These are phyloP conservation scores for Phoma herbarum DNA, from an alignment of 2,329 filamentous ascomycete species.

Conservation along the genomic window DNA sequence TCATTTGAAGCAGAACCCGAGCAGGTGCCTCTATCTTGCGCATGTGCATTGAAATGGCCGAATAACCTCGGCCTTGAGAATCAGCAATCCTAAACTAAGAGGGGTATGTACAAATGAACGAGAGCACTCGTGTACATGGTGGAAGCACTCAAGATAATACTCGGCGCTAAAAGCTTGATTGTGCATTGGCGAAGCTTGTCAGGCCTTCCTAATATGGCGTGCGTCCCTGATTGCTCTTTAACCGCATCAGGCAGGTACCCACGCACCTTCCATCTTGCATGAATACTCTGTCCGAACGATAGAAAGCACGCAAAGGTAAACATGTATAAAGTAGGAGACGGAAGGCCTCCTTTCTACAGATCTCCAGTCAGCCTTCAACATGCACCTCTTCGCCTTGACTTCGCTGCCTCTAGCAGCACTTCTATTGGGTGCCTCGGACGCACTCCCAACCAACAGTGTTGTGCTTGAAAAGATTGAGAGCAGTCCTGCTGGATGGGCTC, in stretches of 20 bases:
- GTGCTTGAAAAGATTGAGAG: constrained; percentile 27
- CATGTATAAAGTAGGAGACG: background rate
- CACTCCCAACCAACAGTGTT: constrained; percentile 27
- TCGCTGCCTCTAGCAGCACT: constrained; percentile 7
- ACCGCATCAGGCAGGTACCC: constrained; percentile 19
- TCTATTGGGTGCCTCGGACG: constrained; percentile 12
- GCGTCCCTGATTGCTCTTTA: constrained; percentile 7
- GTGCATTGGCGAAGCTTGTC: constrained; percentile 25
- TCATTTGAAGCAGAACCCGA: background rate
- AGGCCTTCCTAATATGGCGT: constrained; percentile 25
- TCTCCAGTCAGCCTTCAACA: background rate
- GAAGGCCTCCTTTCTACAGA: background rate
- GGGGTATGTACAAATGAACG: background rate
- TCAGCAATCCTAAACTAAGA: background rate
- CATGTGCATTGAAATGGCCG: background rate
- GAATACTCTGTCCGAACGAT: background rate
- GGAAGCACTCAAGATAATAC: background rate
- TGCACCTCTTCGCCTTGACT: constrained; percentile 1
- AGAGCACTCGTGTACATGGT: too few species aligned
- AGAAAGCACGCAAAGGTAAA: too few species aligned
- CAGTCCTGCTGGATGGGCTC: constrained; percentile 25
- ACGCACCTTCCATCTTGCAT: background rate
- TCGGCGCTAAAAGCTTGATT: constrained; percentile 15
- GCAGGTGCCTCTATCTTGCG: background rate
- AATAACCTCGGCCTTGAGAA: background rate